These are phyloP conservation scores for Debaryomyces subglobosus DNA, from an alignment of 1,139 yeast species.

Conservation along the genomic window DNA sequence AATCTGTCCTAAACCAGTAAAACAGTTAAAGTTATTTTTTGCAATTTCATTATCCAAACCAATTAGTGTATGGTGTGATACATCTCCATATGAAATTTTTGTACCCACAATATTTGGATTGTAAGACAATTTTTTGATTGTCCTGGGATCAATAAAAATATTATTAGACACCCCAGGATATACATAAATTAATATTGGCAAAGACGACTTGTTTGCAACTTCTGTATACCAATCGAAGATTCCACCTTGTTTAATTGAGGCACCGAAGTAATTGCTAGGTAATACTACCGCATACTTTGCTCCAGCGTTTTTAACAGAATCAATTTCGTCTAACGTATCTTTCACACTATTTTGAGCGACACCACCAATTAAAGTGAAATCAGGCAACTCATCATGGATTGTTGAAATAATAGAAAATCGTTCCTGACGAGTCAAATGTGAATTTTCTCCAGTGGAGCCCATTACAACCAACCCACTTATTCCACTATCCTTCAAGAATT, in stretches of 20 bases:
- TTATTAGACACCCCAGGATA: slow-evolving; percentile 53
- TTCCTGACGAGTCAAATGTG: slow-evolving; percentile 47
- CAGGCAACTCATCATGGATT: slow-evolving; percentile 39
- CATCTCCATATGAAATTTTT: slow-evolving; percentile 46
- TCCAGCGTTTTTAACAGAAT: slow-evolving; percentile 41
- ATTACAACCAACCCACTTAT: slow-evolving; percentile 36
- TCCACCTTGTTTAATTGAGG: slow-evolving; percentile 42
- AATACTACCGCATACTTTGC: slow-evolving; percentile 49
- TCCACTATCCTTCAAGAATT: slow-evolving; percentile 32
- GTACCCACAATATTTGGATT: slow-evolving; percentile 53
- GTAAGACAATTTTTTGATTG: slow-evolving; percentile 31
- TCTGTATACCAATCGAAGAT: slow-evolving; percentile 44
- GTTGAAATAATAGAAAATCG: slow-evolving; percentile 34
- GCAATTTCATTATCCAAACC: slow-evolving; percentile 37
- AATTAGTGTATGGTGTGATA: slow-evolving; percentile 32
- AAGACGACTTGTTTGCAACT: slow-evolving; percentile 45
- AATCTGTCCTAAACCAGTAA: slow-evolving; percentile 30
- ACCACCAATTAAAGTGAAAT: slow-evolving; percentile 47
- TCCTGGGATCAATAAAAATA: slow-evolving; percentile 31
- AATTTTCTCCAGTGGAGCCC: slow-evolving; percentile 51
- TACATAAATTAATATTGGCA: slow-evolving; percentile 52
- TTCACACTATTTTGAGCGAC: slow-evolving; percentile 43
- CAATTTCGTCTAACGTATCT: slow-evolving; percentile 42
- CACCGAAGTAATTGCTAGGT: slow-evolving; percentile 51
- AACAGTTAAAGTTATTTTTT: slow-evolving; percentile 22